Base-by-base conservation (phyloP, 2,329 filamentous ascomycete species). In the Ophiostoma piceae region DNA sequence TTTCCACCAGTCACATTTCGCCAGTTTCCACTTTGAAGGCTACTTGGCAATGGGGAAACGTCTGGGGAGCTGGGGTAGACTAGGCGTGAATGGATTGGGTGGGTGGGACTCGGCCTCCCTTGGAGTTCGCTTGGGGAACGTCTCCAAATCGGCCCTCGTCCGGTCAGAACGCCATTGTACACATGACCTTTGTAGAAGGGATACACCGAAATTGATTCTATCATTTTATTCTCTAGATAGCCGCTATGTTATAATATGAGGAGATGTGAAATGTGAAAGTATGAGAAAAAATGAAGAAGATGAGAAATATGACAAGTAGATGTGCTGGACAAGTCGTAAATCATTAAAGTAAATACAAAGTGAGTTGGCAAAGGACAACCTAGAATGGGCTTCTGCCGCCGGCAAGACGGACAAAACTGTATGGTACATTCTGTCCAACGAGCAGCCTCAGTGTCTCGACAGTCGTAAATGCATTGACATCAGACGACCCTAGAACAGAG, bases 391-490 rank as follows among this genome's bases (percentile, higher is more conserved):
- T 80, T 29, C 83, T 79, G 2, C 84, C 84, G 67, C 83, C 83
- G 1, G 92, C 91, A 76, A 95, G 82, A 67, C 91, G 84, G 60
- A 95, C 92, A 81, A 96, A 96, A 79, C 91, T 93, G 79, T 92
- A 94, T 6, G 90, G 91, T 70, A 95, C 91, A 77, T 95, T 95
- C 80, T 95, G 91, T 11, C 92, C 92, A 12, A 94, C 90, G 32
- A 96, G 83, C 71, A 94, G 78, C 74, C 92, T 84, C 69, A 95
- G 79, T 67, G 89, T 94, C 79, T 95, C 91, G 5, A 94, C 92
- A 2, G 91, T 94, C 29, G 91, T 94, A 81, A 93, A 95, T 0
- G 92, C 91, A 70, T 89, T 90, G 41, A 93, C 90, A 78, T 96
- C 92, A 32, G 89, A 90, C 22, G 90, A 87, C 1, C 90, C 90